phyloP scores from a whole-genome alignment of 148 eudicot species.

The Vaccinium myrtillus region DNA sequence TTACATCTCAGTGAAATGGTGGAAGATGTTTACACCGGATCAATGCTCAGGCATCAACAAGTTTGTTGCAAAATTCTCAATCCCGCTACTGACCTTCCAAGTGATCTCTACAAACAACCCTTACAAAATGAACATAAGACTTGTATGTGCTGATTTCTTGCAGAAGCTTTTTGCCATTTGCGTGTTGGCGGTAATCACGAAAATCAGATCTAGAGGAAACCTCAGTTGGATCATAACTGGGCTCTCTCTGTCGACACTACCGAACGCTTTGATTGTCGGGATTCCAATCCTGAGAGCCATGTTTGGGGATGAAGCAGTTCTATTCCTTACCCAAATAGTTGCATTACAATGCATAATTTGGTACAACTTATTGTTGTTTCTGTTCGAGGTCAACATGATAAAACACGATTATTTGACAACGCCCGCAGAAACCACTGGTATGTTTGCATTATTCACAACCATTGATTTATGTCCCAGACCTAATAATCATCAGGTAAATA shows the following conservation, averaged over 20 bases:
- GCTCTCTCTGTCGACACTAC: constrained; percentile 45
- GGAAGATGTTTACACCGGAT: constrained; percentile 45
- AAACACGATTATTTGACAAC: constrained; percentile 21
- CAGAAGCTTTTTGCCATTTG: constrained; percentile 43
- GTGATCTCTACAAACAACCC: constrained; percentile 47
- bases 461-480: not conserved
- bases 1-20: constrained; percentile 39
- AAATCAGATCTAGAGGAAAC: constrained; percentile 32
- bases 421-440: constrained; percentile 36
- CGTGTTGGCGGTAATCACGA: constrained; percentile 24
- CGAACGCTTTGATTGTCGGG: constrained; percentile 52
- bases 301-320: constrained; percentile 41
- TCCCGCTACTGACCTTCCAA: constrained; percentile 51
- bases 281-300: constrained; percentile 49
- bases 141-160: constrained; percentile 40
- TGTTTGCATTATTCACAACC: constrained; percentile 12
- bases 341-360: constrained; percentile 49
- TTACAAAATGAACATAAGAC: constrained; percentile 43
- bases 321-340: constrained; percentile 40
- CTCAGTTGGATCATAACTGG: constrained; percentile 51
- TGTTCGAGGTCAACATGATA: constrained; percentile 39
- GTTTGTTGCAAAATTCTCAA: constrained; percentile 50
- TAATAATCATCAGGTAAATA: not conserved
- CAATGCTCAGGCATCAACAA: constrained; percentile 60
- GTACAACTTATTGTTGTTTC: constrained; percentile 45